phyloP scores from a whole-genome alignment of 176 grass and related monocot species.

The Lolium multiflorum region DNA sequence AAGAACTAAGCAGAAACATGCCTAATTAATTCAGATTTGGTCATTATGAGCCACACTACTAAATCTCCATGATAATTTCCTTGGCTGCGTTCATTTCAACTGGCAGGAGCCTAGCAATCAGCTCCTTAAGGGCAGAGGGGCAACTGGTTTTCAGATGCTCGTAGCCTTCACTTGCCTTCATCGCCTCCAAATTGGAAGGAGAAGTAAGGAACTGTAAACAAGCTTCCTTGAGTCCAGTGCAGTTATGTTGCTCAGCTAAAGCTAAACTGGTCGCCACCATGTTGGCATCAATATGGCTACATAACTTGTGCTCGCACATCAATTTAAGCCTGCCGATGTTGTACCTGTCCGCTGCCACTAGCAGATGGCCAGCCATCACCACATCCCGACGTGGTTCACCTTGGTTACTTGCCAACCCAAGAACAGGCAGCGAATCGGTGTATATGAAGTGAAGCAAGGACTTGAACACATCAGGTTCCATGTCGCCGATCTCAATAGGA shows the following conservation, averaged over 20 bases:
- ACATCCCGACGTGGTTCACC: neutral
- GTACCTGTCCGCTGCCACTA: constrained; percentile 54
- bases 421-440: constrained; percentile 28
- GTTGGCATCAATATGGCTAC: neutral
- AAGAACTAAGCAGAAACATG: neutral
- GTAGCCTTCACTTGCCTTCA: constrained; percentile 29
- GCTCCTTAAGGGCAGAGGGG: neutral
- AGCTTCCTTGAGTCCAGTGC: constrained; percentile 14
- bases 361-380: constrained; percentile 47
- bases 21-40: neutral
- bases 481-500: neutral
- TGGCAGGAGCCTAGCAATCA: neutral
- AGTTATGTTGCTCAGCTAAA: constrained; percentile 34
- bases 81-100: neutral
- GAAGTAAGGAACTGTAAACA: constrained; percentile 28
- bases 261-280: neutral
- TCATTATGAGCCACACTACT: neutral
- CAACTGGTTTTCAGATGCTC: constrained; percentile 12
- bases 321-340: constrained; percentile 41
- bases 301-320: constrained; percentile 46
- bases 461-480: neutral
- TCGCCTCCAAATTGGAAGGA: neutral
- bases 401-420: neutral
- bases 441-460: constrained; percentile 49
- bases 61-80: neutral